These are phyloP conservation scores for Candida multigemmis DNA, from an alignment of 805 yeast species.

Conservation along the genomic window DNA sequence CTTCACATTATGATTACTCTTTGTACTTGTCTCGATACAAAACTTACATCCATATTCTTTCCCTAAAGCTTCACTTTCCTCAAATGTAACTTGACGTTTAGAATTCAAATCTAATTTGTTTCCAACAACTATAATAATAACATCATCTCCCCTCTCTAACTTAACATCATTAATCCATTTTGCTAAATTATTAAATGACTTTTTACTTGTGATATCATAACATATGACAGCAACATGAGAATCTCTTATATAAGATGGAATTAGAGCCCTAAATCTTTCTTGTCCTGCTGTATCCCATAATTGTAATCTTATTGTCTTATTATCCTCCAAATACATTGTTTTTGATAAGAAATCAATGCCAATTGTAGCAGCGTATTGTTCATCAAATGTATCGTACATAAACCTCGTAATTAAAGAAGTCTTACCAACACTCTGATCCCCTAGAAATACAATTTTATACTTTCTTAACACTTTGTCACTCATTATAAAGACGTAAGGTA, in stretches of 20 bases:
- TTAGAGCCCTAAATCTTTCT: constrained; percentile 88
- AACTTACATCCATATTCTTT: constrained; percentile 65
- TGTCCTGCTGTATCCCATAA: constrained; percentile 98
- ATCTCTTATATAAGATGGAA: constrained; percentile 93
- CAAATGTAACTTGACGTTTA: constrained; percentile 71
- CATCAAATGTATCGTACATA: constrained; percentile 96
- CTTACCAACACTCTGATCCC: constrained; percentile 96
- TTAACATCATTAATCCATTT: constrained; percentile 95
- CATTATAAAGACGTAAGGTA: too few relatives aligned
- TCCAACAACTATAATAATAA: constrained; percentile 83
- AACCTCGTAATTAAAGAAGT: constrained; percentile 94
- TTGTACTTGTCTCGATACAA: constrained; percentile 89
- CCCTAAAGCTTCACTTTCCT: constrained; percentile 79
- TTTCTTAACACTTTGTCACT: constrained; percentile 32
- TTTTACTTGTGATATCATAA: constrained; percentile 83
- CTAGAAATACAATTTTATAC: constrained; percentile 87
- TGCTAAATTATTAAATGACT: constrained; percentile 73
- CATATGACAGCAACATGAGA: constrained; percentile 96
- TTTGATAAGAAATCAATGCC: constrained; percentile 94
- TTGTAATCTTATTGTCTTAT: constrained; percentile 82
- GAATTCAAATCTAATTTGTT: constrained; percentile 79
- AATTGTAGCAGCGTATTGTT: constrained; percentile 92
- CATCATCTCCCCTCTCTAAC: constrained; percentile 87
- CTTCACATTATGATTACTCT: constrained; percentile 91
- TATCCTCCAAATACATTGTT: constrained; percentile 93